Evolutionary conservation across 1,284 basidiomycete species (phyloP).

Genomic region (Rugosomyces carneus): DNA sequence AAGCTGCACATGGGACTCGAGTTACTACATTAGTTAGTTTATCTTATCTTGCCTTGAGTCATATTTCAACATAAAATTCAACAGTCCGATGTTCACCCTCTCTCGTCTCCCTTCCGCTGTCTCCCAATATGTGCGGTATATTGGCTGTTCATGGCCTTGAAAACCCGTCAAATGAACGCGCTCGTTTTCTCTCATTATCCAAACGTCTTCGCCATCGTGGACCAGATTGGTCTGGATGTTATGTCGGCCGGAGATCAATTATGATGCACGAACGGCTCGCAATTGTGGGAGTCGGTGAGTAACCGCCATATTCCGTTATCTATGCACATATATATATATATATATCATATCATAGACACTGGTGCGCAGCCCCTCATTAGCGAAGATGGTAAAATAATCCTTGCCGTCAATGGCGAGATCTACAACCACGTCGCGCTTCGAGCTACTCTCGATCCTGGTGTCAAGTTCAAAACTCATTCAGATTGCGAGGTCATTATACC

Average conservation of each 20-base stretch:
- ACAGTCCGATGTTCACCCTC: conserved; percentile 13
- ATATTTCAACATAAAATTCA: conserved; percentile 15
- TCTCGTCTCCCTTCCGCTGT: conserved; percentile 13
- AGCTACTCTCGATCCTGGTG: conserved; percentile 55
- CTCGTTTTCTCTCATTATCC: conserved; percentile 76
- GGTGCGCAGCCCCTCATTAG: conserved; percentile 94
- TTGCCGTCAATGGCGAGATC: conserved; percentile 98
- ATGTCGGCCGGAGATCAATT: conserved; percentile 74
- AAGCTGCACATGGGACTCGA: too few relatives aligned
- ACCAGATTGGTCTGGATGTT: conserved; percentile 95
- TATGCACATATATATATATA: too few relatives aligned
- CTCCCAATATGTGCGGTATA: conserved; percentile 79
- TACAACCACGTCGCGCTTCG: conserved; percentile 94
- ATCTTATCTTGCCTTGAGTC: conserved; percentile 19
- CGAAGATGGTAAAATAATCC: conserved; percentile 79
- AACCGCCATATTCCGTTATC: conserved; percentile 16
- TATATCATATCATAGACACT: conserved; percentile 56
- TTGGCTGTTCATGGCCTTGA: conserved; percentile 77
- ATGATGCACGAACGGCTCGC: conserved; percentile 91
- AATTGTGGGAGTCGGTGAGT: conserved; percentile 94
- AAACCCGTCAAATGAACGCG: conserved; percentile 62
- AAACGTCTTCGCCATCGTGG: conserved; percentile 90
- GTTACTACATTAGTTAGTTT: too few relatives aligned
- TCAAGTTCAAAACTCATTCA: conserved; percentile 94
- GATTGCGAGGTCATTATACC: conserved; percentile 98